Evolutionary conservation across 805 yeast genomes (phyloP), one percentile per base, ranked within the genome.

Genomic region (Cephaloascus albidus): DNA sequence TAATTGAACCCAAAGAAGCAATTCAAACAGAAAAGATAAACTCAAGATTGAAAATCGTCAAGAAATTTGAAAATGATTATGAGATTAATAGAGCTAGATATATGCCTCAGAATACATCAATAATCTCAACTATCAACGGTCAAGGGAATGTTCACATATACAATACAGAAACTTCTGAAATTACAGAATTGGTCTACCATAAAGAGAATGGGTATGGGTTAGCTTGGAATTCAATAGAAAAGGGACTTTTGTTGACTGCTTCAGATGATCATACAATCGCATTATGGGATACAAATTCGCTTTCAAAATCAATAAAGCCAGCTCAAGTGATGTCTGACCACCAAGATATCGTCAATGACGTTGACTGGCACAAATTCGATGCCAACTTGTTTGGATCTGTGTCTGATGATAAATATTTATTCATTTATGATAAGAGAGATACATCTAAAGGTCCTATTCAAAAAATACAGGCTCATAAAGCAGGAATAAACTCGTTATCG

Each of bases 51-150:
- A 79, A 72, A 46, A 75, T 82, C 26, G 60, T 65, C 31, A 76
- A 77, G 52, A 84, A 84, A 53, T 72, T 72, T 45, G 67, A 66
- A 43, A 84, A 80, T 46, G 65, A 67, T 10, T 59, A 64, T n/a
- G 95, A 85, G 54, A 74, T 84, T 17, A 83, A 84, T 48, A 65
- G 90, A 43, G 86, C 85, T 8, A 70, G 89, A 35, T 75, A 72
- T 45, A 73, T 76, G 73, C 88, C 88, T 2, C 81, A 76, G 43
- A 65, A 75, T 40, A 56, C 76, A 3, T 62, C 58, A 17, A 49
- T 70, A 0, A 67, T 83, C 8, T 81, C 85, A 8, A 76, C 89
- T 0, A 81, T 85, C 36, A 76, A 77, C 45, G 90, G 88, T 0
- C 51, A 51, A 3, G 94, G 94, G 31, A 71, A 67, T 32, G 72